Evolutionary conservation across 2,329 filamentous ascomycete species (phyloP).

Genomic region (Fusarium sp.): DNA sequence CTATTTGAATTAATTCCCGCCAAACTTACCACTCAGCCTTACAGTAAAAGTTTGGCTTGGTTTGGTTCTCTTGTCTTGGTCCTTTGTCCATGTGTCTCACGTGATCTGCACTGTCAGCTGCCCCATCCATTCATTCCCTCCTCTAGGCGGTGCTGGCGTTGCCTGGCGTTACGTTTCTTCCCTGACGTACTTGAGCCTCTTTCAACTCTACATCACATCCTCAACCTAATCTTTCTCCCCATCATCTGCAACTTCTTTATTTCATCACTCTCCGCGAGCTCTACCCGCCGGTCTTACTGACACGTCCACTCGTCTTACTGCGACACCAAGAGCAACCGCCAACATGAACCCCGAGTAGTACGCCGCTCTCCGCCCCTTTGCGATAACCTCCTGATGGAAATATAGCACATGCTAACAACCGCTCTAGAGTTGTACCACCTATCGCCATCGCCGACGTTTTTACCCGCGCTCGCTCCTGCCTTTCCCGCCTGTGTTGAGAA

Average conservation of each 20-base stretch:
- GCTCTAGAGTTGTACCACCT: slow-evolving; percentile 42
- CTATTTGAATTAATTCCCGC: neutral
- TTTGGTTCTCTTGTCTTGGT: neutral
- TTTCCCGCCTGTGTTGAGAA: slow-evolving; percentile 8
- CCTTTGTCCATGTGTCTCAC: slow-evolving; percentile 37
- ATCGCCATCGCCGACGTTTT: slow-evolving; percentile 11
- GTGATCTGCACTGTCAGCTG: slow-evolving; percentile 44
- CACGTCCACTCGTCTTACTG: slow-evolving; percentile 8
- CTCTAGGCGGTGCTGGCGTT: slow-evolving; percentile 42
- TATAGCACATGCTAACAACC: slow-evolving; percentile 41
- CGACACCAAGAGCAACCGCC: slow-evolving; percentile 50
- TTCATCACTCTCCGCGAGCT: slow-evolving; percentile 33
- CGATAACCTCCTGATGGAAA: slow-evolving; percentile 48
- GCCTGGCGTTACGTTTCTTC: slow-evolving; percentile 49
- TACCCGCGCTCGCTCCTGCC: neutral
- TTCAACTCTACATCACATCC: slow-evolving; percentile 40
- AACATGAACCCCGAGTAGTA: slow-evolving; percentile 95
- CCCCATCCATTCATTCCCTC: slow-evolving; percentile 37
- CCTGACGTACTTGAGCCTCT: slow-evolving; percentile 51
- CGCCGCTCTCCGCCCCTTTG: slow-evolving; percentile 56
- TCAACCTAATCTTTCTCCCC: slow-evolving; percentile 44
- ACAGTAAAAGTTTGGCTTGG: neutral
- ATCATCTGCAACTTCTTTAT: slow-evolving; percentile 43
- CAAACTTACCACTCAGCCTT: neutral
- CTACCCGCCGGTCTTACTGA: slow-evolving; percentile 8